Conservation (phyloP, 2,329 filamentous ascomycete species). For the Colletotrichum sp. region DNA sequence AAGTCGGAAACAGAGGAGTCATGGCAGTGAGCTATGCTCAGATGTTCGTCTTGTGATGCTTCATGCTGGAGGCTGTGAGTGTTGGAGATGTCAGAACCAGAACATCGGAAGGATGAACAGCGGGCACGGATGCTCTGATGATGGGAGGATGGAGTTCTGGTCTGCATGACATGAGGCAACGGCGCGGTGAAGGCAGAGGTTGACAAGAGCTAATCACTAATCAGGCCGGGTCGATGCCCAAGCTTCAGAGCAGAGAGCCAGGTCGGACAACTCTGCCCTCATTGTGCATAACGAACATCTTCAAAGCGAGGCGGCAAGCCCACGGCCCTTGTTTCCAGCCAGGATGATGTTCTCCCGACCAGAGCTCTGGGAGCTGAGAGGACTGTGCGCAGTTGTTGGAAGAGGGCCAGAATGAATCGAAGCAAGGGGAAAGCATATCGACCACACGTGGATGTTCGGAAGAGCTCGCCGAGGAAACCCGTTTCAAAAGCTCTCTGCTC, state of each 20-base stretch:
- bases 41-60: conserved; percentile 7
- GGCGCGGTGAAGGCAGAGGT: neutral
- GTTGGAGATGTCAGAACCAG: neutral
- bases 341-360: neutral
- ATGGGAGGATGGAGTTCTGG: conserved; percentile 12
- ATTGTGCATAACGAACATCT: neutral
- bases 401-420: neutral
- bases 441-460: neutral
- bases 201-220: neutral
- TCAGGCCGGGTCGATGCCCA: neutral
- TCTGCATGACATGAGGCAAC: conserved; percentile 18
- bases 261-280: neutral
- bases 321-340: neutral
- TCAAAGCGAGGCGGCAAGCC: neutral
- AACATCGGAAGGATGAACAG: neutral
- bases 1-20: neutral
- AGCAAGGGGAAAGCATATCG: neutral
- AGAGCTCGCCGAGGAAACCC: neutral
- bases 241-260: neutral
- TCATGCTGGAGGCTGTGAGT: neutral
- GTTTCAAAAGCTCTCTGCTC: neutral
- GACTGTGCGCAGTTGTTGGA: neutral
- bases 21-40: neutral
- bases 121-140: neutral
- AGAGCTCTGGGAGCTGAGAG: neutral